These are phyloP conservation scores for Lophiostoma macrostomum DNA, from an alignment of 495 filamentous ascomycete genomes.

Conservation along the genomic window DNA sequence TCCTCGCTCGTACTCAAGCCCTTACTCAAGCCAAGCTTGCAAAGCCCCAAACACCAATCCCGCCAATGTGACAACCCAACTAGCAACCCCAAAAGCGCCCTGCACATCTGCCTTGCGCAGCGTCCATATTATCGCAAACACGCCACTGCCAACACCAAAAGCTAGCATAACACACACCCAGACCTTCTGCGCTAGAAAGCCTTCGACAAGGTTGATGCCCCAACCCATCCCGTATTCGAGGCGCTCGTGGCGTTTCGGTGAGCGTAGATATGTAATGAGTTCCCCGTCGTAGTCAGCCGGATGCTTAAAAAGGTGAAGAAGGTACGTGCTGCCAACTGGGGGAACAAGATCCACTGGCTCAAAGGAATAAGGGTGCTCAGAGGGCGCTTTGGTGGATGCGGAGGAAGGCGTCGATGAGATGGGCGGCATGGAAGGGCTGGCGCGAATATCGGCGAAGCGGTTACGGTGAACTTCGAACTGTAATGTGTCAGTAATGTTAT, in stretches of 20 bases:
- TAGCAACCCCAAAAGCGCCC: constrained; percentile 45
- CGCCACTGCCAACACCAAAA: constrained; percentile 38
- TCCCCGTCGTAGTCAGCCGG: constrained; percentile 42
- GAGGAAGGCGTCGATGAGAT: neutral
- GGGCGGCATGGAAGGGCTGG: constrained; percentile 38
- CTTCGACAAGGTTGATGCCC: constrained; percentile 46
- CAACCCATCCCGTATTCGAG: constrained; percentile 40
- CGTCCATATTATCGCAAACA: constrained; percentile 43
- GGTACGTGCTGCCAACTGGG: constrained; percentile 40
- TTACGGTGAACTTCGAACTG: constrained; percentile 43
- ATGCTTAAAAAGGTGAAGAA: constrained; percentile 43
- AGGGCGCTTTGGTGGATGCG: constrained; percentile 33
- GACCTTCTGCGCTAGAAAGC: constrained; percentile 40
- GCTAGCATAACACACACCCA: constrained; percentile 35
- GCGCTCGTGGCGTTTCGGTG: constrained; percentile 32
- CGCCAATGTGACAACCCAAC: constrained; percentile 38
- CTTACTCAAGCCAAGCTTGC: constrained; percentile 36
- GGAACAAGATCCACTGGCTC: constrained; percentile 41
- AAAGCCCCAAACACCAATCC: constrained; percentile 37
- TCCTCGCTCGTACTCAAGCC: no score
- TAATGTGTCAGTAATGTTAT: constrained; percentile 1
- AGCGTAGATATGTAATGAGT: constrained; percentile 35
- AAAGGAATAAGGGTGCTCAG: constrained; percentile 36
- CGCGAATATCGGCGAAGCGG: constrained; percentile 41
- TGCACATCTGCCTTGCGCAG: constrained; percentile 39